A percentile compares a stretch with the other conserved stretches of the same genome.
These are phyloP conservation scores for Sclerotinia minor DNA, from an alignment of 2,329 filamentous ascomycete genomes.

Conservation along the genomic window DNA sequence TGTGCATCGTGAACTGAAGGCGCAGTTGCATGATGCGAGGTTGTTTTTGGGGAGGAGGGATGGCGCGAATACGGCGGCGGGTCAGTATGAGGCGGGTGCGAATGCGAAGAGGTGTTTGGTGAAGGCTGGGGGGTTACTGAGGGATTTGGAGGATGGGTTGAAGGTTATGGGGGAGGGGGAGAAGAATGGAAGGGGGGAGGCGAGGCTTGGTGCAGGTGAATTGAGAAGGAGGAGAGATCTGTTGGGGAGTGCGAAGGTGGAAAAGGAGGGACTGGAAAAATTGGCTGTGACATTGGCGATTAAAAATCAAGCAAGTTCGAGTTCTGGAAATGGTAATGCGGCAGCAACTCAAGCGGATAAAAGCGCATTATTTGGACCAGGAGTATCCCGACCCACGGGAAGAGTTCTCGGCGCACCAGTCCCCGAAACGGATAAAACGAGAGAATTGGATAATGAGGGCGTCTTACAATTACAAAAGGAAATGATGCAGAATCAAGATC, in stretches of 20 bases:
- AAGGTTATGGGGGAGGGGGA: constrained; percentile 54
- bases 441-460: constrained; percentile 74
- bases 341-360: constrained; percentile 44
- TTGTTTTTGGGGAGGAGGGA: constrained; percentile 68
- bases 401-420: constrained; percentile 72
- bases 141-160: constrained; percentile 65
- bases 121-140: constrained; percentile 64
- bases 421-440: constrained; percentile 72
- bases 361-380: constrained; percentile 50
- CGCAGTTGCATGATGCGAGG: constrained; percentile 65
- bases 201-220: constrained; percentile 69
- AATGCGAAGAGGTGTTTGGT: constrained; percentile 75
- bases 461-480: constrained; percentile 72
- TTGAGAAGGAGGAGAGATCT: constrained; percentile 70
- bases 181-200: constrained; percentile 33
- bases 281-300: constrained; percentile 61
- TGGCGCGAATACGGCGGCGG: constrained; percentile 52
- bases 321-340: constrained; percentile 27
- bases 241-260: constrained; percentile 66
- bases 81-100: constrained; percentile 64
- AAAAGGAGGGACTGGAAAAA: constrained; percentile 74
- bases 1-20: constrained; percentile 71
- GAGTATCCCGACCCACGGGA: constrained; percentile 48
- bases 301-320: constrained; percentile 43
- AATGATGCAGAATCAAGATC: constrained; percentile 73